phyloP scores from a whole-genome alignment of 805 yeast genomes.

The Candida dajiaensis region DNA sequence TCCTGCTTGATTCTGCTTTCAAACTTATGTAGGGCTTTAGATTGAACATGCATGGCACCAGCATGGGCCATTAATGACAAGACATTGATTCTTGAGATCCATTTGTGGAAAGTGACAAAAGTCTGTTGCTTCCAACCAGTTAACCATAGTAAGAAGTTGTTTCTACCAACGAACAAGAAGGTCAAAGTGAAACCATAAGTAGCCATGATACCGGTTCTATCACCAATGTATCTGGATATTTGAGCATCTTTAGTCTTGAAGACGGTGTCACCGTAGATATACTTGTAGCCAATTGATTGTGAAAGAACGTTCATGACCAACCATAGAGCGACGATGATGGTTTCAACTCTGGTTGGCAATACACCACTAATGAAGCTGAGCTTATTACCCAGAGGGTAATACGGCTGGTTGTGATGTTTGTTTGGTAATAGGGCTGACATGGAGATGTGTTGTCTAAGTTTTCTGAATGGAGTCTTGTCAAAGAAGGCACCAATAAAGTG shows the following conservation, averaged over 20 bases:
- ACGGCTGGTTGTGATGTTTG: constrained; percentile 3
- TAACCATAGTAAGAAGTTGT: constrained; percentile 53
- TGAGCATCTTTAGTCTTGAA: constrained; percentile 11
- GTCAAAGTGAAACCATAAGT: constrained; percentile 42
- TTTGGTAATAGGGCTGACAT: constrained; percentile 2
- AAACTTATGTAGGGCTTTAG: constrained; percentile 8
- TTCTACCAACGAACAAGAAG: constrained; percentile 63
- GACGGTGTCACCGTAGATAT: constrained; percentile 10
- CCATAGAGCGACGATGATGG: constrained; percentile 30
- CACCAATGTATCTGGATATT: constrained; percentile 19
- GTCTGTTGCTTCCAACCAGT: constrained; percentile 66
- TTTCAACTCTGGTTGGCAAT: constrained; percentile 18
- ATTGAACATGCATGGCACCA: constrained; percentile 17
- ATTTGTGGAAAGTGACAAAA: constrained; percentile 60
- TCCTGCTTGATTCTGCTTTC: constrained; percentile 2
- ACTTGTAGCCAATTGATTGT: constrained; percentile 12
- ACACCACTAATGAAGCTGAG: constrained; percentile 10
- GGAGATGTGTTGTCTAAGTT: constrained; percentile 5
- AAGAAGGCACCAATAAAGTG: constrained; percentile 11
- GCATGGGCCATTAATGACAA: constrained; percentile 13
- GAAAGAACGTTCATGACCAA: constrained; percentile 15
- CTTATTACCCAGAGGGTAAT: constrained; percentile 20
- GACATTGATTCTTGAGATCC: constrained; percentile 44
- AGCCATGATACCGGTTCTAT: constrained; percentile 17
- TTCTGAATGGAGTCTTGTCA: constrained; percentile 5